Evolutionary conservation across 1,284 basidiomycete species (phyloP).

Genomic region (Phellopilus nigrolimitatus): DNA sequence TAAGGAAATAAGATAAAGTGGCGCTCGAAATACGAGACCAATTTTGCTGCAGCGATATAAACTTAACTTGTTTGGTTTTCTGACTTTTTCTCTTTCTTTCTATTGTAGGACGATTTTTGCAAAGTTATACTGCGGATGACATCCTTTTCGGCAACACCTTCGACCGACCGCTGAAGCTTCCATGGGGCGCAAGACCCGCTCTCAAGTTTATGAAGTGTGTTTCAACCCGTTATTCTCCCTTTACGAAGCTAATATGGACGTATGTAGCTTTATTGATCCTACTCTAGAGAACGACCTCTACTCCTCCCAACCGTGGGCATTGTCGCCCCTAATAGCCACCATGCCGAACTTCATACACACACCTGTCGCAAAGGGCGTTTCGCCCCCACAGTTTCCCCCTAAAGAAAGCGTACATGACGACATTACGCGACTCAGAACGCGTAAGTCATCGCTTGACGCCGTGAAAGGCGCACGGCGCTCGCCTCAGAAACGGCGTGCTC

Average conservation of each 20-base stretch:
- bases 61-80: background rate
- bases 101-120: conserved; percentile 63
- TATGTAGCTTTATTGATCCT: conserved; percentile 74
- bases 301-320: conserved; percentile 80
- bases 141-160: conserved; percentile 87
- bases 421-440: background rate
- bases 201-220: conserved; percentile 81
- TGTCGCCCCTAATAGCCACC: conserved; percentile 81
- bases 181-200: conserved; percentile 82
- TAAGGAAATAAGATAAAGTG: too few species aligned
- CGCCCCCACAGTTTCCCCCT: conserved; percentile 11
- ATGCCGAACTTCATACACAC: conserved; percentile 76
- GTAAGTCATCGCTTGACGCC: background rate
- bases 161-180: conserved; percentile 66
- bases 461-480: background rate
- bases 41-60: too few species aligned
- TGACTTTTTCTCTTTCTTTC: background rate
- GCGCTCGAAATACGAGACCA: too few species aligned
- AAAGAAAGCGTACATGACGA: conserved; percentile 12
- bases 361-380: conserved; percentile 27
- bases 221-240: background rate
- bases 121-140: conserved; percentile 65
- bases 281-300: conserved; percentile 79
- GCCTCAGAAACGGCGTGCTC: background rate
- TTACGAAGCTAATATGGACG: conserved; percentile 1